phyloP scores from a whole-genome alignment of 176 grass and related monocot genomes.

The Oryza punctata region DNA sequence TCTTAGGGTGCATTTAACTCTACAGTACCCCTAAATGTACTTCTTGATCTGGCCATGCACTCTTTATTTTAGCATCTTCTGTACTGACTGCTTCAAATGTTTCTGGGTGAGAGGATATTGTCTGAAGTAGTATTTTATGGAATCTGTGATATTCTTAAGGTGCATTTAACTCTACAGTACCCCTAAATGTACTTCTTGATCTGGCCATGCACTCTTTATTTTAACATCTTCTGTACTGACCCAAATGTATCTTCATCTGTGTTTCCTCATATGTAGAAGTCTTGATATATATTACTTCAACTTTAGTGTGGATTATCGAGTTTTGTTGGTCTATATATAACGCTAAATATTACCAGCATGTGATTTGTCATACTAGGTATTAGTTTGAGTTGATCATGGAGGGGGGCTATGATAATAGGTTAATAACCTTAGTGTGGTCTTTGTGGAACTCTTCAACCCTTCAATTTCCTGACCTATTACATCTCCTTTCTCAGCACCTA shows the following conservation, averaged over 20 bases:
- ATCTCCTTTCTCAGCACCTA: neutral
- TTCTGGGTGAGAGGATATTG: neutral
- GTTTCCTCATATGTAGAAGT: neutral
- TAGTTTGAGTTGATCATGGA: neutral
- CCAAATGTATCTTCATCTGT: neutral
- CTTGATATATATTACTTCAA: neutral
- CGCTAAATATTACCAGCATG: neutral
- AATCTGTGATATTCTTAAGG: neutral
- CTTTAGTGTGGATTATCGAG: neutral
- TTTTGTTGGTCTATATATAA: conserved; percentile 15
- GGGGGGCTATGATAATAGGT: neutral
- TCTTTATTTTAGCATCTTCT: neutral
- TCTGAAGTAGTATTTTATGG: neutral
- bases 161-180: neutral
- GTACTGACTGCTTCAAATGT: neutral
- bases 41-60: neutral
- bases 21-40: neutral
- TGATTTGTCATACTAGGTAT: neutral
- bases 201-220: neutral
- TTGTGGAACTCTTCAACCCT: neutral
- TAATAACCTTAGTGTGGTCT: conserved; percentile 9
- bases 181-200: neutral
- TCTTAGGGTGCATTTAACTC: neutral
- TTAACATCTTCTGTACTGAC: neutral
- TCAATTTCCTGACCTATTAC: neutral